These are phyloP conservation scores for Pharus latifolius DNA, from an alignment of 176 grass and related monocot species.

Conservation along the genomic window DNA sequence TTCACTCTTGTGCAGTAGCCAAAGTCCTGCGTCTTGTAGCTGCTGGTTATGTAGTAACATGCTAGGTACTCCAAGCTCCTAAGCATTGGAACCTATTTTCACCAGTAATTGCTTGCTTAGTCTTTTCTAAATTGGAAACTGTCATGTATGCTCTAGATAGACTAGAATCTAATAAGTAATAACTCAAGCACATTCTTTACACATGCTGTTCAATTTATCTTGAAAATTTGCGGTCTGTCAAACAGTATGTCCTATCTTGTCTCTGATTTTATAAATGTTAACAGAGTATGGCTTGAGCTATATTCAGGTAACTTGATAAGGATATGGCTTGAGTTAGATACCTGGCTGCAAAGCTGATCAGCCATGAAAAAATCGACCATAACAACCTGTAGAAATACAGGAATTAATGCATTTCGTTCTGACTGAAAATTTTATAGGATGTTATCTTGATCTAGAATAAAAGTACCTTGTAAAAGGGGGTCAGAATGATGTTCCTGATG, in stretches of 20 bases:
- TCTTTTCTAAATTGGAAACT: slow-evolving; percentile 2
- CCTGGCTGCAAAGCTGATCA: slow-evolving; percentile 98
- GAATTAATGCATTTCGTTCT: slow-evolving; percentile 6
- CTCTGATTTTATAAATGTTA: too few species aligned
- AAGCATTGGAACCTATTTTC: slow-evolving; percentile 80
- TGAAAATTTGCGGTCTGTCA: slow-evolving; percentile 6
- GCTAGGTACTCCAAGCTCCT: slow-evolving; percentile 82
- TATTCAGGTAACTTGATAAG: neutral
- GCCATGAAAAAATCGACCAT: slow-evolving; percentile 99
- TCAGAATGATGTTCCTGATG: slow-evolving; percentile 85
- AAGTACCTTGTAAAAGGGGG: slow-evolving; percentile 91
- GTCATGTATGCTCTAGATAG: neutral
- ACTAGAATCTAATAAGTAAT: neutral
- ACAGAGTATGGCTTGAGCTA: neutral
- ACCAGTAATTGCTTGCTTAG: slow-evolving; percentile 19
- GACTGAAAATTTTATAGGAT: slow-evolving; percentile 3
- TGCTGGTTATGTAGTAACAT: slow-evolving; percentile 95
- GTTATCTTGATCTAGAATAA: neutral
- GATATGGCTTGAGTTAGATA: slow-evolving; percentile 12
- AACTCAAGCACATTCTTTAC: slow-evolving; percentile 1
- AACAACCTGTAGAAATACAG: slow-evolving; percentile 51
- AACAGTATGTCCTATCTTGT: neutral
- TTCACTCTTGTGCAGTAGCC: slow-evolving; percentile 92
- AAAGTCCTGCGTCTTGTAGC: slow-evolving; percentile 92
- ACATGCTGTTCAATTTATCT: neutral